Evolutionary conservation across 768 basidiomycete genomes (phyloP), one percentile per base, ranked within the genome.

Genomic region (Gloeostereum incarnatum): DNA sequence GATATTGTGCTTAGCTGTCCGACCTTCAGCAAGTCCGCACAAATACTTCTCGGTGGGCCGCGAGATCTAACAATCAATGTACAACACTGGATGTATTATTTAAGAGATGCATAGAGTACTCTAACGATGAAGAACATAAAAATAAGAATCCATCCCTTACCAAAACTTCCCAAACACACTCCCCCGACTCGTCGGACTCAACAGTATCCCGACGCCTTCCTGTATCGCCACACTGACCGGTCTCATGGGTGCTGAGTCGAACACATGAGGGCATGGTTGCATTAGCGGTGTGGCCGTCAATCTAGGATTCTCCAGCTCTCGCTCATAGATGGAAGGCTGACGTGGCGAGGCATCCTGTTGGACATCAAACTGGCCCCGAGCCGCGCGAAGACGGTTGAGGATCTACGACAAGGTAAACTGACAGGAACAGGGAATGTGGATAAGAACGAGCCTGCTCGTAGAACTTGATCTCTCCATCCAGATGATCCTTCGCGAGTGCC

Each of bases 221-320:
- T 69, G 69, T 16, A 73, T 68, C 26, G 71, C 75, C 21, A 65
- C 63, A 47, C 69, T 74, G 29, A 75, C 74, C 4, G 75, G 73
- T 9, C 69, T 52, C 66, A 77, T 69, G 17, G 71, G 68, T 21
- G 68, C 62, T 14, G 68, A 74, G 52, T 89, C 86, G 47, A 72
- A 86, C 1, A 85, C 79, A 55, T 89, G 85, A 6, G 84, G 82
- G 42, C 75, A 80, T 2, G 86, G 85, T 53, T 87, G 83, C 5
- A 68, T 64, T n/a, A 88, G 64, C 1, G 73, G 72, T 17, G 55
- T 58, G 10, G 62, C 58, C 22, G 42, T 61, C 35, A 69, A 52
- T 17, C 68, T 67, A 17, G 77, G 69, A 37, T 67, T 69, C 42
- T 73, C 71, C 36, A 88, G 62, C 42, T 88, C 81, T 32, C 78